Evolutionary conservation across 768 basidiomycete genomes (phyloP), one percentile per base, ranked within the genome.

Genomic region (Collybia nuda): DNA sequence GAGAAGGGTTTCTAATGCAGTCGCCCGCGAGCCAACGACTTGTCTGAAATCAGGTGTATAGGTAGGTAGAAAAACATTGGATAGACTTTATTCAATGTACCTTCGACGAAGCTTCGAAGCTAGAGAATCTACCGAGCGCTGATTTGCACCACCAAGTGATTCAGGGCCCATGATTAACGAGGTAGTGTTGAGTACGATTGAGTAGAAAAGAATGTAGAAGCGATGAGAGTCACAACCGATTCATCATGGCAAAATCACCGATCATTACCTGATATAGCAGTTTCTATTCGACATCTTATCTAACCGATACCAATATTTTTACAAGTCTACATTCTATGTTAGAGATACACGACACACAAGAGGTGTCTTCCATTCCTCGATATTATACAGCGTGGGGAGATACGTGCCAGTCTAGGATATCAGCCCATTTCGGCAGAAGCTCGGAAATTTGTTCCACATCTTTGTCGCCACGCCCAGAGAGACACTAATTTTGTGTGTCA

Each of bases 391-490:
- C 64, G 51, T 63, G 68, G 7, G 68, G 63, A 39, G 78, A 77
- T 39, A 95, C 74, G 59, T 95, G 92, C 96, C 96, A 98, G 75
- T 95, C 90, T 29, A 98, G 79, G 58, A 71, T 85, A 61, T 97
- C 88, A 9, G 90, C 93, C 96, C 95, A 98, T 69, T 96, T 90
- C 9, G 96, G 96, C 48, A 99, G 76, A 36, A 98, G 74, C 60
- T 95, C 74, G n/a, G 89, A 93, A 50, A 99, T 94, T 63, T 98
- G 90, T 57, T 96, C 90, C 3, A 99, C 97, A 63, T 99, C 96
- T 70, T 98, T 98, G 69, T 98, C 94, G 15, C 97, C 97, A 55
- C 96, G 84, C 44, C 96, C 96, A 47, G 92, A 95, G 45, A 98
- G 74, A 62, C 93, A 97, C 91, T 95, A 52, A 21, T 2, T 21